These are phyloP conservation scores for Kodamaea hsintzibuensis DNA, from an alignment of 805 yeast species.

Conservation along the genomic window DNA sequence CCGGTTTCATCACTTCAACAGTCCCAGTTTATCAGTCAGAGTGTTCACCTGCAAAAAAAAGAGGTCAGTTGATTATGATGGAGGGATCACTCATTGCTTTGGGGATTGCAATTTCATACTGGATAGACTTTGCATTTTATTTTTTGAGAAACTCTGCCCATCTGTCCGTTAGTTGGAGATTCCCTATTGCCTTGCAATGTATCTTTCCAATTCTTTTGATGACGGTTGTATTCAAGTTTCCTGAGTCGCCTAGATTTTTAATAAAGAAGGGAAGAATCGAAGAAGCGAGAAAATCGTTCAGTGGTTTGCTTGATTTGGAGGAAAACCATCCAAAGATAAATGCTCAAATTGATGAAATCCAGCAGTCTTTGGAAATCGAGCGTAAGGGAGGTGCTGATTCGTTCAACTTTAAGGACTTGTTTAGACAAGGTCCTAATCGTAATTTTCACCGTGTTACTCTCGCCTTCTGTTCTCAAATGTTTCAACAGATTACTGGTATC, in stretches of 20 bases:
- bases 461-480: conserved; percentile 44
- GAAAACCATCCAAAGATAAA: conserved; percentile 13
- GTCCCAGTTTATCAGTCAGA: conserved; percentile 11
- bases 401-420: conserved; percentile 27
- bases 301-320: conserved; percentile 11
- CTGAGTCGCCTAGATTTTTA: conserved; percentile 39
- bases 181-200: conserved; percentile 6
- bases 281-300: conserved; percentile 20
- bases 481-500: conserved; percentile 53
- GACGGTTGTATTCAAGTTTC: conserved; percentile 24
- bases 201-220: conserved; percentile 5
- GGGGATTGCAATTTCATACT: conserved; percentile 13
- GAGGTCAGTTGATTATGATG: conserved; percentile 19
- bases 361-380: conserved; percentile 16
- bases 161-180: conserved; percentile 11
- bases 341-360: conserved; percentile 21
- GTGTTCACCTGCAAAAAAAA: conserved; percentile 9
- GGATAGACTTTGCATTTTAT: conserved; percentile 9
- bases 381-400: conserved; percentile 18
- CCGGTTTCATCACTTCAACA: conserved; percentile 13
- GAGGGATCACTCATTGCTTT: conserved; percentile 17
- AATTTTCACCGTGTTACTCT: conserved; percentile 51
- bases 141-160: conserved; percentile 16
- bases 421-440: conserved; percentile 43
- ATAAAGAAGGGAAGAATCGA: conserved; percentile 22